Percentiles rank a stretch among this genome's conserved stretches.
phyloP scores from a whole-genome alignment of 176 grass and related monocot species.

The Cenchrus fungigraminus region DNA sequence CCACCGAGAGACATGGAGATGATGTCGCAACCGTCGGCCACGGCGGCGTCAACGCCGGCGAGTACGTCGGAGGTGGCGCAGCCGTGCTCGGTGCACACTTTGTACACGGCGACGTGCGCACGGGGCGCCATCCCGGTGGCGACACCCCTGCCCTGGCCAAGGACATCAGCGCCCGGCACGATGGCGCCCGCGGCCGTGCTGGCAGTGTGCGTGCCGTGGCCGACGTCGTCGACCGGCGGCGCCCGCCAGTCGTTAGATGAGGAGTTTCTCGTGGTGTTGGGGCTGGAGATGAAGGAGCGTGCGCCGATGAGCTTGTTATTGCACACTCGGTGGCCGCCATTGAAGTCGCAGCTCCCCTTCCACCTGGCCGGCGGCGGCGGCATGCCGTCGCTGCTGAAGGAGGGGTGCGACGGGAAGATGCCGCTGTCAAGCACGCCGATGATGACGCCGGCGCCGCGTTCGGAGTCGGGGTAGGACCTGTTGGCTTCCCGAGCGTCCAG shows the following conservation, averaged over 20 bases:
- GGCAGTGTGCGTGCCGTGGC: background rate
- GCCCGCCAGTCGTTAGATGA: no score
- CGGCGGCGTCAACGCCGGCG: constrained; percentile 39
- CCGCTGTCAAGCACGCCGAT: background rate
- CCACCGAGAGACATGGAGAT: constrained; percentile 31
- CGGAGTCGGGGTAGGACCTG: background rate
- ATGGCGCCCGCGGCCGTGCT: background rate
- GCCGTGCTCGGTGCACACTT: background rate
- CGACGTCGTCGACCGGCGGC: background rate
- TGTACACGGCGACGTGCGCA: background rate
- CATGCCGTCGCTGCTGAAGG: constrained; percentile 14
- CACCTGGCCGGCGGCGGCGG: background rate
- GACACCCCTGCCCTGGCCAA: constrained; percentile 14
- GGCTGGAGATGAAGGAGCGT: constrained; percentile 33
- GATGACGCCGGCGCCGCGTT: background rate
- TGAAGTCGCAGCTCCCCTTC: constrained; percentile 6
- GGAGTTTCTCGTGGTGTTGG: no score
- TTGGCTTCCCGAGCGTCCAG: background rate
- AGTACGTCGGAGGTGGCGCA: background rate
- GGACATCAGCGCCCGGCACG: constrained; percentile 36
- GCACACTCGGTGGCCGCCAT: constrained; percentile 38
- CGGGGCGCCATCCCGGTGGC: constrained; percentile 45
- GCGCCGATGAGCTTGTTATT: constrained; percentile 89
- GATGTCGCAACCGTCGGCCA: constrained; percentile 44
- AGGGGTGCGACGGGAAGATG: background rate